Evolutionary conservation across 495 filamentous ascomycete species (phyloP).

Genomic region (Neurospora sp.): DNA sequence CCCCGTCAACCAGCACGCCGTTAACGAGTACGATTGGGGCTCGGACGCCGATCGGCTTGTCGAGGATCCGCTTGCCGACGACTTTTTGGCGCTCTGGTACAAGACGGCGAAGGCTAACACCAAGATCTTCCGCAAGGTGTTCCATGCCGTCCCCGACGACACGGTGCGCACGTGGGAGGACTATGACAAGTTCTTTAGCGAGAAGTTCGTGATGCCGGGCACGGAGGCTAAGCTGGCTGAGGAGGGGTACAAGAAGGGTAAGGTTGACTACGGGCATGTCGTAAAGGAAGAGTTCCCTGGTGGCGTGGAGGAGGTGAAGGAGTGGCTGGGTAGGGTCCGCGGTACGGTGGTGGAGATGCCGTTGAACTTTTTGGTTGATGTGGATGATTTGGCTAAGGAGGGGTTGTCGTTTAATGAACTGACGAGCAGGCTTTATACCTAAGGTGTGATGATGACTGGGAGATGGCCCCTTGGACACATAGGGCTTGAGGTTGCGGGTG

Average conservation of each 20-base stretch:
- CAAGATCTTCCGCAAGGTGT: slow-evolving; percentile 72
- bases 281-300: slow-evolving; percentile 67
- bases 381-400: slow-evolving; percentile 77
- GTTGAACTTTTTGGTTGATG: slow-evolving; percentile 72
- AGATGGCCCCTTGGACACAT: neutral
- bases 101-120: slow-evolving; percentile 69
- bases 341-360: slow-evolving; percentile 91
- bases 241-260: slow-evolving; percentile 26
- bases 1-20: slow-evolving; percentile 52
- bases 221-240: slow-evolving; percentile 16
- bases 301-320: slow-evolving; percentile 68
- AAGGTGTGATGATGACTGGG: neutral
- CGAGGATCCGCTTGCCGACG: slow-evolving; percentile 58
- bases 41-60: slow-evolving; percentile 64
- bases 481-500: neutral
- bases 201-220: slow-evolving; percentile 55
- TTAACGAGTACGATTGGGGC: slow-evolving; percentile 74
- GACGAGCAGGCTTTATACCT: slow-evolving; percentile 81
- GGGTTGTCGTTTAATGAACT: slow-evolving; percentile 70
- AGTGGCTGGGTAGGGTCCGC: slow-evolving; percentile 59
- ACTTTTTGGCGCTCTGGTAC: slow-evolving; percentile 64
- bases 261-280: slow-evolving; percentile 72
- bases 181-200: slow-evolving; percentile 71
- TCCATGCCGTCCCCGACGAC: slow-evolving; percentile 84
- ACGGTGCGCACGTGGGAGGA: slow-evolving; percentile 68